Evolutionary conservation across 306 rosid genomes (phyloP), one percentile per base, ranked within the genome.

Genomic region (Dryas drummondii): DNA sequence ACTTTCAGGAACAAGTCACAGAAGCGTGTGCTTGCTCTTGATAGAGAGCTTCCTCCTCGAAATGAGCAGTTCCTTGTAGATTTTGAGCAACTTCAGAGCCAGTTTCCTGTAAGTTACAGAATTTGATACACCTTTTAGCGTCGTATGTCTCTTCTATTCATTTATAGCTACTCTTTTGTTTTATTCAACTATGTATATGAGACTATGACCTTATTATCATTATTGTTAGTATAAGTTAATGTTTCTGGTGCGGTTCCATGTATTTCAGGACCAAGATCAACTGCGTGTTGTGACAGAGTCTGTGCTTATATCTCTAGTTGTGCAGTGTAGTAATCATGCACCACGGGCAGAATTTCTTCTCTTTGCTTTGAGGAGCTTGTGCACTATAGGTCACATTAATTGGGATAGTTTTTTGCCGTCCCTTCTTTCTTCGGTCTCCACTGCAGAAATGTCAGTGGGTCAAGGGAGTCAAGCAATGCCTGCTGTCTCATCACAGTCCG

Each of bases 271-370:
- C 77, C 96, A 87, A 56, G 99, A 94, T 80, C 99, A 94, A 77
- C 55, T 92, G 80, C 93, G 86, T 57, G 85, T 86, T 52, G 90
- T 92, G 82, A 92, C 97, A 0, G 99, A 94, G 77, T 83, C 97
- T 27, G 87, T 92, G 76, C 87, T 94, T 53, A 90, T 94, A 83
- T 81, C 90, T 22, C 77, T 94, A 64, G 97, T 94, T 45, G 91
- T 89, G 82, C 91, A 90, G 79, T 92, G 97, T 70, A 90, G 99
- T 77, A 76, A 89, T 77, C 99, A 94, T 85, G 97, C 89, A 14
- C 97, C 97, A 0, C 84, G 97, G 32, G 91, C 97, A 7, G 97
- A 92, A 47, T 94, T 94, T 86, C 93, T 92, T 79, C 93, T 94
- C 61, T 94, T 90, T 84, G 90, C 92, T 68, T 72, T 94, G 53